Base-by-base conservation (phyloP, 306 rosid species). In the Clitoria ternatea region DNA sequence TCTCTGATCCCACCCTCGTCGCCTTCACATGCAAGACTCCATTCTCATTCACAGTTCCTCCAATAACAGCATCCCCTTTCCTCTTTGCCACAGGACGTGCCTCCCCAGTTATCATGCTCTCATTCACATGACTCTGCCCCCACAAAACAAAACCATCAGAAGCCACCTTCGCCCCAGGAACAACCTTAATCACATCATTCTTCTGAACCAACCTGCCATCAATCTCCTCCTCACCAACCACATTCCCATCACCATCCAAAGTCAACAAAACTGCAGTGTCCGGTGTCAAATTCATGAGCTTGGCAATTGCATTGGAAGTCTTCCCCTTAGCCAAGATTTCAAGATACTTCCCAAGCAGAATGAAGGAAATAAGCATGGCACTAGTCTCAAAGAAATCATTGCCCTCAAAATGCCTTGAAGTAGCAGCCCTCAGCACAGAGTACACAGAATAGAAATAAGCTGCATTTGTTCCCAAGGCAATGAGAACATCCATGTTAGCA, bases 91-190 rank as follows among this genome's bases (percentile, higher is more conserved):
- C 89, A 0, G 97, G 91, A 8, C 68, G 77, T 10, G 96, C 88
- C 77, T 92, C 96, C 5, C 98, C 98, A 0, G 98, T 92, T 24
- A 92, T 92, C 98, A 92, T 90, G 72, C 97, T 92, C 85, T 92
- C 97, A 66, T 92, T 92, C 61, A 92, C 97, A 42, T 88, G 86
- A 77, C 98, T 92, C 60, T 84, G 88, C 4, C 98, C 98, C 97
- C 96, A 79, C 5, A 81, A 24, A 40, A 90, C 93, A 30, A 66
- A 23, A 8, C 98, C 98, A 79, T 92, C 97, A 0, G 91, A 88
- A 43, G 91, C 96, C 10, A 90, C 93, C 71, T 86, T 92, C 0
- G 90, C 90, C 4, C 97, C 96, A 0, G 97, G 97, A 27, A 85
- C 35, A 22, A 84, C 53, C 76, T 82, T 90, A 35, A 92, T 84